These are phyloP conservation scores for Forsythia suspensa DNA, from an alignment of 257 asterid species.

Conservation along the genomic window DNA sequence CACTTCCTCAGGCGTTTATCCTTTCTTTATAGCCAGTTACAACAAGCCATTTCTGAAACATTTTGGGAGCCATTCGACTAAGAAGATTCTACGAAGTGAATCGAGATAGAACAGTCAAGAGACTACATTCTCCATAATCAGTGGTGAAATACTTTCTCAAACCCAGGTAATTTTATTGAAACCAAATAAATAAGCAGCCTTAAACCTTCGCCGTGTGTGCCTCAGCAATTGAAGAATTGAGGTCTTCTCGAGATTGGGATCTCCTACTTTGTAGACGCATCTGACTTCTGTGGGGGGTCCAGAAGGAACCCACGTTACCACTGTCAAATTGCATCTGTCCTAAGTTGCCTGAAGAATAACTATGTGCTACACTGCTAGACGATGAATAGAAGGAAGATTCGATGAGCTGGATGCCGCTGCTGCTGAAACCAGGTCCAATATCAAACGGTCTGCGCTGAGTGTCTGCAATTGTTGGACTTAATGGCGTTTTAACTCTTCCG, in stretches of 20 bases:
- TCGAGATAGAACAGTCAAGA: not conserved
- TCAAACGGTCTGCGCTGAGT: constrained; percentile 42
- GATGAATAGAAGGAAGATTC: constrained; percentile 53
- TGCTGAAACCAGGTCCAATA: constrained; percentile 33
- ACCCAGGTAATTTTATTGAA: not conserved
- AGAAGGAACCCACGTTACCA: constrained; percentile 34
- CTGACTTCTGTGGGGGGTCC: constrained; percentile 52
- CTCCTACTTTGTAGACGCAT: constrained; percentile 45
- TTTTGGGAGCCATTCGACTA: not conserved
- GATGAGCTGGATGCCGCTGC: constrained; percentile 41
- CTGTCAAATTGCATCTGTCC: constrained; percentile 51
- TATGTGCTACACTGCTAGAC: constrained; percentile 57
- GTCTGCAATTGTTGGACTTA: constrained; percentile 61
- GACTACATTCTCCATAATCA: not conserved
- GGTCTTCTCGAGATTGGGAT: constrained; percentile 74
- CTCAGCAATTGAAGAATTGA: constrained; percentile 52
- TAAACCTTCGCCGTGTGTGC: constrained; percentile 43
- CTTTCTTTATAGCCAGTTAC: not conserved
- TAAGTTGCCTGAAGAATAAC: constrained; percentile 62
- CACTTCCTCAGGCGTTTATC: not conserved
- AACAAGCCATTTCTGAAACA: not conserved
- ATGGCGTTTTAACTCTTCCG: constrained; percentile 63
- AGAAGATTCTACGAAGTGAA: not conserved
- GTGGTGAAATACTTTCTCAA: not conserved
- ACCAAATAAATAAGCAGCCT: not conserved